These are phyloP conservation scores for Jackrogersella multiformis DNA, from an alignment of 495 filamentous ascomycete genomes.

Conservation along the genomic window DNA sequence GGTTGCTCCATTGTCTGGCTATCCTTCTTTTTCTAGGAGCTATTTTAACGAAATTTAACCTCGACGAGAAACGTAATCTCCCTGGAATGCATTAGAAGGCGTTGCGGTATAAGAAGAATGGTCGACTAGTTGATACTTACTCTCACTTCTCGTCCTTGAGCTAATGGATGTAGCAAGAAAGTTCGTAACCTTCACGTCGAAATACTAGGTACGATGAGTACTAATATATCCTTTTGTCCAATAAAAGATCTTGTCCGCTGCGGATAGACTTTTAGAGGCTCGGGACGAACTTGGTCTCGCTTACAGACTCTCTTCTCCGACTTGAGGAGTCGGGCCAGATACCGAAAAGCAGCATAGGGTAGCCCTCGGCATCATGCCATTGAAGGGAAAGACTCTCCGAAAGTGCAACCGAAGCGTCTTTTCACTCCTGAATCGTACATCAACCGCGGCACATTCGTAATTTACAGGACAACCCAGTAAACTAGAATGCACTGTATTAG, in stretches of 20 bases:
- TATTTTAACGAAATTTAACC: neutral
- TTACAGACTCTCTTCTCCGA: neutral
- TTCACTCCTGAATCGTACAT: neutral
- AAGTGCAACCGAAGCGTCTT: conserved; percentile 5
- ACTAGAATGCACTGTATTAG: conserved; percentile 1
- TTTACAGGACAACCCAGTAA: conserved; percentile 7
- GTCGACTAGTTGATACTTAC: neutral
- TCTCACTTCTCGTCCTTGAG: neutral
- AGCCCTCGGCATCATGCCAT: conserved; percentile 4
- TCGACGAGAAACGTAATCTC: neutral
- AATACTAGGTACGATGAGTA: neutral
- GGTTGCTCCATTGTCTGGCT: conserved; percentile 3
- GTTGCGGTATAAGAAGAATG: neutral
- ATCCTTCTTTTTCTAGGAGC: neutral
- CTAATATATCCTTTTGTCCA: neutral
- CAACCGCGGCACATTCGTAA: neutral
- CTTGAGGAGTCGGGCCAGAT: conserved; percentile 7
- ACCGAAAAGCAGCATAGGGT: conserved; percentile 6
- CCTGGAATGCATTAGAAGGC: neutral
- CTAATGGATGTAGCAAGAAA: neutral
- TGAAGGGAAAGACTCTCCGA: conserved; percentile 3
- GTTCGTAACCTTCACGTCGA: neutral
- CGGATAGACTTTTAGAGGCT: neutral
- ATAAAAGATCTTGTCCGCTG: neutral
- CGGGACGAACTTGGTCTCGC: neutral